Percentiles rank a stretch among this genome's conserved stretches.
Conservation (phyloP, 2,329 filamentous ascomycete genomes). For the Hypoxylon sp. region DNA sequence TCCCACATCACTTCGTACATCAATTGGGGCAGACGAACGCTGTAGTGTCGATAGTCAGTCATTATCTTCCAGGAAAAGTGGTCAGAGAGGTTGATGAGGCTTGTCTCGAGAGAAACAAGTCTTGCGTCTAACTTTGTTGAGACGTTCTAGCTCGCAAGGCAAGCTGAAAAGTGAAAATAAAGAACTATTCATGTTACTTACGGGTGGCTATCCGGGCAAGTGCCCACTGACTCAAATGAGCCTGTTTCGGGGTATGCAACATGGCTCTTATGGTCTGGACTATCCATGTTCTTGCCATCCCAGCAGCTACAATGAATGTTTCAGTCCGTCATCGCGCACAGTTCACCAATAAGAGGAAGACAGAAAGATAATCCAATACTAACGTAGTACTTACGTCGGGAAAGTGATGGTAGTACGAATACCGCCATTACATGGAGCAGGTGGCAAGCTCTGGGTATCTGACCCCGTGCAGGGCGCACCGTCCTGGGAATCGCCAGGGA, state of each 20-base stretch:
- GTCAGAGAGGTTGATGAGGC: not conserved
- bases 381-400: slow-evolving; percentile 53
- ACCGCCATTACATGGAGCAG: slow-evolving; percentile 62
- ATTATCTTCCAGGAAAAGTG: not conserved
- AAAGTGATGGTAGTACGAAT: slow-evolving; percentile 66
- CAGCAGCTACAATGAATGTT: slow-evolving; percentile 58
- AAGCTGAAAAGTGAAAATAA: not conserved
- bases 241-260: slow-evolving; percentile 61
- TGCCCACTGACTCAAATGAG: slow-evolving; percentile 54
- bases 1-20: slow-evolving; percentile 73
- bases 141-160: not conserved
- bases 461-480: slow-evolving; percentile 51
- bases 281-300: slow-evolving; percentile 64
- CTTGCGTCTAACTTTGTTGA: not conserved
- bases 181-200: not conserved
- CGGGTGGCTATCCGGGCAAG: slow-evolving; percentile 64
- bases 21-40: slow-evolving; percentile 66
- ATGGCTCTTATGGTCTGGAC: slow-evolving; percentile 63
- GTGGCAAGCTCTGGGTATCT: slow-evolving; percentile 64
- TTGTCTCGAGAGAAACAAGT: not conserved
- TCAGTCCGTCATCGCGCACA: not conserved
- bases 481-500: slow-evolving; percentile 45
- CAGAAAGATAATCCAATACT: not conserved
- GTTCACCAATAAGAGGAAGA: not conserved
- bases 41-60: not conserved